These are phyloP conservation scores for Pistacia atlantica DNA, from an alignment of 345 rosid genomes.

Conservation along the genomic window DNA sequence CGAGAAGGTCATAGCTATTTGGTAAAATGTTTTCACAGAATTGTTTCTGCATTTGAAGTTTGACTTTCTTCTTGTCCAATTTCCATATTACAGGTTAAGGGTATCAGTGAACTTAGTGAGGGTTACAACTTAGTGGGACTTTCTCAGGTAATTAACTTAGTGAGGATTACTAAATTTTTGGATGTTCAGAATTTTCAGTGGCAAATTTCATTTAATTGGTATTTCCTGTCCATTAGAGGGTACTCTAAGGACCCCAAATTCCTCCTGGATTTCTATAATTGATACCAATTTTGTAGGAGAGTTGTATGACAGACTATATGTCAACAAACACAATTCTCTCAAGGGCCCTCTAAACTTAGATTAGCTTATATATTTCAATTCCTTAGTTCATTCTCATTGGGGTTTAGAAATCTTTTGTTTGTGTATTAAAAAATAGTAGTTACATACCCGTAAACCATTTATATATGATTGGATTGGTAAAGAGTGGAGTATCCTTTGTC, in stretches of 20 bases:
- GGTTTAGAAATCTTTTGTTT: not conserved
- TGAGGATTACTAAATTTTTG: constrained; percentile 58
- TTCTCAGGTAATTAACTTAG: constrained; percentile 61
- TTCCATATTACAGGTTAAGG: constrained; percentile 55
- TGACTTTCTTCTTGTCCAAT: constrained; percentile 6
- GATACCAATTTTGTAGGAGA: not conserved
- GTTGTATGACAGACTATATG: not conserved
- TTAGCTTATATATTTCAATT: not conserved
- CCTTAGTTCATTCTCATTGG: not conserved
- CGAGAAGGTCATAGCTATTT: constrained; percentile 60
- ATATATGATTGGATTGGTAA: not conserved
- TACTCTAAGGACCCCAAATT: not conserved
- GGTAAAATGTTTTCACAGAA: constrained; percentile 16
- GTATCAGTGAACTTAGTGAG: constrained; percentile 61
- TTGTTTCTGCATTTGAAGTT: constrained; percentile 3
- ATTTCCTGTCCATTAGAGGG: not conserved
- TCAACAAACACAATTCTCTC: not conserved
- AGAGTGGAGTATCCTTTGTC: not conserved
- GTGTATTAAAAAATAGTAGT: not conserved
- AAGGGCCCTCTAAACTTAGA: not conserved
- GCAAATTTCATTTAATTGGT: not conserved
- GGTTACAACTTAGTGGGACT: constrained; percentile 88
- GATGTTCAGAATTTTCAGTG: constrained; percentile 52
- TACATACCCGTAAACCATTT: not conserved
- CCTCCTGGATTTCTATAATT: not conserved